A percentile compares a stretch with the other conserved stretches of the same genome.
phyloP scores from a whole-genome alignment of 768 basidiomycete genomes.

The Rhizopogon vulgaris region DNA sequence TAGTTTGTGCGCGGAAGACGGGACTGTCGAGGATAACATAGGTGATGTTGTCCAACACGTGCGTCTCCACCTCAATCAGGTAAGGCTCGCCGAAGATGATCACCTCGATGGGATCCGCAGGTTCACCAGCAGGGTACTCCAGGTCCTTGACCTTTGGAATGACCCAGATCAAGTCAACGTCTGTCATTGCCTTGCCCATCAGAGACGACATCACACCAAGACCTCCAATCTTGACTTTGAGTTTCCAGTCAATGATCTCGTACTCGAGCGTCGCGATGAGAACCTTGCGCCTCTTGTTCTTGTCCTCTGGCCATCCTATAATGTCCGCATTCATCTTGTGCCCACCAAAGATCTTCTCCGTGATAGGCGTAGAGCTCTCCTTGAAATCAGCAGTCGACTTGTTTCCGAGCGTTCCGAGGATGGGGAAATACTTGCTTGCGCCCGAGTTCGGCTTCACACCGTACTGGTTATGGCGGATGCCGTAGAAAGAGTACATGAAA shows the following conservation, averaged over 20 bases:
- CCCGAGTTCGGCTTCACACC: slow-evolving; percentile 73
- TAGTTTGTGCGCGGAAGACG: slow-evolving; percentile 95
- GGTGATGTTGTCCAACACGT: slow-evolving; percentile 91
- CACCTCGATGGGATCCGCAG: slow-evolving; percentile 91
- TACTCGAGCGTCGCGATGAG: slow-evolving; percentile 92
- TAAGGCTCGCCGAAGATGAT: slow-evolving; percentile 95
- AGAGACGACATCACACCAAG: slow-evolving; percentile 96
- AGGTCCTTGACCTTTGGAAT: slow-evolving; percentile 92
- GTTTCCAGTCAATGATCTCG: slow-evolving; percentile 95
- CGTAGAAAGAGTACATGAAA: slow-evolving; percentile 97
- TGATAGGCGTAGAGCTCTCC: slow-evolving; percentile 46
- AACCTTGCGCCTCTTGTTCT: slow-evolving; percentile 84
- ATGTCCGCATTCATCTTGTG: slow-evolving; percentile 61
- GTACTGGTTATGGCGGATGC: slow-evolving; percentile 90
- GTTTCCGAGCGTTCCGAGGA: slow-evolving; percentile 58
- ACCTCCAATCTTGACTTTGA: slow-evolving; percentile 97
- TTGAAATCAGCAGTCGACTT: slow-evolving; percentile 71
- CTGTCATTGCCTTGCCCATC: slow-evolving; percentile 98
- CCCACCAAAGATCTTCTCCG: slow-evolving; percentile 63
- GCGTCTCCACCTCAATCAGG: slow-evolving; percentile 92
- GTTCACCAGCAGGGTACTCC: slow-evolving; percentile 88
- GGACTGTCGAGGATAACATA: slow-evolving; percentile 92
- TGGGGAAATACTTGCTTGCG: slow-evolving; percentile 81
- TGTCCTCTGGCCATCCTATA: slow-evolving; percentile 96
- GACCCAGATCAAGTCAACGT: slow-evolving; percentile 92